A percentile compares a stretch with the other conserved stretches of the same genome.
These are phyloP conservation scores for Colletotrichum liriopes DNA, from an alignment of 2,329 filamentous ascomycete species.

Conservation along the genomic window DNA sequence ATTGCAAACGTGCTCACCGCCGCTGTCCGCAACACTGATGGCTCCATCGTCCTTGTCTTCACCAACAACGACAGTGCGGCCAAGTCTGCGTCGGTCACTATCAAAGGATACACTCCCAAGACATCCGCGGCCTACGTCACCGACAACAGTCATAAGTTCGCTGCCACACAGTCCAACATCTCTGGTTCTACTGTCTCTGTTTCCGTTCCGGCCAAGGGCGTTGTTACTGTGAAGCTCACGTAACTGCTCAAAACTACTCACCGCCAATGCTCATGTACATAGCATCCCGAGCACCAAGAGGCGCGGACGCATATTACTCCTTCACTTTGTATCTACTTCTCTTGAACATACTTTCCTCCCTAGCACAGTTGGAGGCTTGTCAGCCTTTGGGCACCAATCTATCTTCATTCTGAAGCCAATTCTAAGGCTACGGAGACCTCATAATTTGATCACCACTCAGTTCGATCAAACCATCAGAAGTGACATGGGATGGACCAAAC, in stretches of 20 bases:
- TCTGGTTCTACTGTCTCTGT: slow-evolving; percentile 45
- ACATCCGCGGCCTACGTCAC: slow-evolving; percentile 55
- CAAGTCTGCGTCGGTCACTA: slow-evolving; percentile 47
- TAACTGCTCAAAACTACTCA: background rate
- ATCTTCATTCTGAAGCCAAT: too few species aligned
- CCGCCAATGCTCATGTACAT: background rate
- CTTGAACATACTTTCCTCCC: background rate
- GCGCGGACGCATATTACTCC: background rate
- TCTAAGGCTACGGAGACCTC: too few species aligned
- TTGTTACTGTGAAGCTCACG: slow-evolving; percentile 47
- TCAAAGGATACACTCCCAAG: slow-evolving; percentile 50
- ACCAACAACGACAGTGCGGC: slow-evolving; percentile 52
- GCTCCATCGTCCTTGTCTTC: slow-evolving; percentile 55
- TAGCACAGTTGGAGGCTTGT: background rate
- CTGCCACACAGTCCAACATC: slow-evolving; percentile 40
- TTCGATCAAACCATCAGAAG: too few species aligned
- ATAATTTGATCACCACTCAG: too few species aligned
- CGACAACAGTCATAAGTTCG: slow-evolving; percentile 51
- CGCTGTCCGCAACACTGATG: slow-evolving; percentile 56
- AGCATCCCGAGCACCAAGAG: background rate
- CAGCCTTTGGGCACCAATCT: too few species aligned
- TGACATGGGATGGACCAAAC: too few species aligned
- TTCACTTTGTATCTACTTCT: background rate
- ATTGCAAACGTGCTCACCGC: slow-evolving; percentile 50
- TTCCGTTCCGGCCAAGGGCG: slow-evolving; percentile 45